Conservation (phyloP, 2,329 filamentous ascomycete species). For the Niveomyces coronatus region DNA sequence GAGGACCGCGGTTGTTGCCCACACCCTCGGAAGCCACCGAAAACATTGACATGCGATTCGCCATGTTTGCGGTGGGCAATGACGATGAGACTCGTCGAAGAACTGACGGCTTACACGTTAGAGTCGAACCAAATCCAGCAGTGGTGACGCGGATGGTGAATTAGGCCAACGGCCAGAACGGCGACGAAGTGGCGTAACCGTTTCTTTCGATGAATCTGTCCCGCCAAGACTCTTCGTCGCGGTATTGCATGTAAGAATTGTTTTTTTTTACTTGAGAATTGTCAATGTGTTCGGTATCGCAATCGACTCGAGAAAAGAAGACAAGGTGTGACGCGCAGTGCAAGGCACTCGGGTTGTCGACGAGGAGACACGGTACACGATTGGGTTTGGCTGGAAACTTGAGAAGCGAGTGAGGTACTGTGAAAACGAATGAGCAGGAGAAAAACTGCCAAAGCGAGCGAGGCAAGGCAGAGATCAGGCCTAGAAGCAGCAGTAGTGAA, state of each 20-base stretch:
- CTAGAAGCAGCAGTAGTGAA: constrained; percentile 10
- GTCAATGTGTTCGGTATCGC: no score
- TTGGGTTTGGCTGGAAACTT: no score
- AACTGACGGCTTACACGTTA: constrained; percentile 28
- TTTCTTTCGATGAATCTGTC: no score
- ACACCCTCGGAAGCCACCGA: constrained; percentile 55
- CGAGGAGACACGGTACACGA: no score
- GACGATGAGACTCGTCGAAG: constrained; percentile 19
- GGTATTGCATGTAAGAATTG: no score
- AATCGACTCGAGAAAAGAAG: no score
- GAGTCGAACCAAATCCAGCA: constrained; percentile 4
- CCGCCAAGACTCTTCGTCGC: no score
- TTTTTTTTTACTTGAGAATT: no score
- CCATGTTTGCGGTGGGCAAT: constrained; percentile 33
- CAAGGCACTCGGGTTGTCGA: not conserved
- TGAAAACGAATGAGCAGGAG: constrained; percentile 26
- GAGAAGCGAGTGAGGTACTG: constrained; percentile 1
- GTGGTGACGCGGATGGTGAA: no score
- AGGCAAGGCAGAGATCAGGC: constrained; percentile 27
- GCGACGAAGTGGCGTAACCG: no score
- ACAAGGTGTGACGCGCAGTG: not conserved
- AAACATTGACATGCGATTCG: constrained; percentile 59
- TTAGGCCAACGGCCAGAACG: no score
- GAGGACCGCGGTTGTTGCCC: constrained; percentile 48
- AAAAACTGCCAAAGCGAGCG: constrained; percentile 48